Evolutionary conservation across 2,329 filamentous ascomycete genomes (phyloP).

Genomic region (Calcarisporium arbuscula): DNA sequence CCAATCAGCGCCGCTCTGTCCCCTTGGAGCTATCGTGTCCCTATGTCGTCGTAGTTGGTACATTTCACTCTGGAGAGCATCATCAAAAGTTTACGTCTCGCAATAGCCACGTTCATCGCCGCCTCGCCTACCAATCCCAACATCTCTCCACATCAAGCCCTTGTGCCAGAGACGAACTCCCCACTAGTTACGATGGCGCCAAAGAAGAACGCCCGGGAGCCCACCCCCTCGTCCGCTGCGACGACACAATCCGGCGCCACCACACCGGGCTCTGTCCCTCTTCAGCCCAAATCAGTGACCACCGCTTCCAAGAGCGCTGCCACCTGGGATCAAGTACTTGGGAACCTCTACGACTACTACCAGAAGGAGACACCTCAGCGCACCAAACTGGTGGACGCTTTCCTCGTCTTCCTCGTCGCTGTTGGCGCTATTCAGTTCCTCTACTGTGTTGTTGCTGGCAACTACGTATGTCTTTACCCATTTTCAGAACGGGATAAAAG

Average conservation of each 20-base stretch:
- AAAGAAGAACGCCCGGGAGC: conserved; percentile 37
- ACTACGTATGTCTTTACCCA: conserved; percentile 65
- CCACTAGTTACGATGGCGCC: conserved; percentile 48
- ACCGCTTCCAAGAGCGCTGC: conserved; percentile 13
- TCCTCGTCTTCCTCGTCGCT: conserved; percentile 79
- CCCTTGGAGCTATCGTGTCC: conserved; percentile 33
- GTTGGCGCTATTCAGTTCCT: conserved; percentile 88
- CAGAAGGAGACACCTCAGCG: conserved; percentile 76
- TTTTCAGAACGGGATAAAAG: neutral
- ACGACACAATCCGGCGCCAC: conserved; percentile 22
- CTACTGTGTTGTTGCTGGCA: conserved; percentile 87
- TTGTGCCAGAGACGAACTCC: too few relatives aligned
- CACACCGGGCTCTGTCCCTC: conserved; percentile 19
- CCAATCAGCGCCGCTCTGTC: conserved; percentile 23
- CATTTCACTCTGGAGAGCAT: conserved; percentile 2
- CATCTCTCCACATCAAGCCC: conserved; percentile 2
- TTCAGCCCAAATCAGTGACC: conserved; percentile 6
- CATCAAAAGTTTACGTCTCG: conserved; percentile 5
- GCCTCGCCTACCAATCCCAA: too few relatives aligned
- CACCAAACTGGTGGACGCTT: conserved; percentile 84
- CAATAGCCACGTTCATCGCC: conserved; percentile 7
- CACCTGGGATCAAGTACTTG: conserved; percentile 53
- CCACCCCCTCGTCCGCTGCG: conserved; percentile 26
- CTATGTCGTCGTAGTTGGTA: too few relatives aligned
- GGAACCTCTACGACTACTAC: conserved; percentile 73